phyloP scores from a whole-genome alignment of 176 grass and related monocot genomes.

The Dactylis glomerata region DNA sequence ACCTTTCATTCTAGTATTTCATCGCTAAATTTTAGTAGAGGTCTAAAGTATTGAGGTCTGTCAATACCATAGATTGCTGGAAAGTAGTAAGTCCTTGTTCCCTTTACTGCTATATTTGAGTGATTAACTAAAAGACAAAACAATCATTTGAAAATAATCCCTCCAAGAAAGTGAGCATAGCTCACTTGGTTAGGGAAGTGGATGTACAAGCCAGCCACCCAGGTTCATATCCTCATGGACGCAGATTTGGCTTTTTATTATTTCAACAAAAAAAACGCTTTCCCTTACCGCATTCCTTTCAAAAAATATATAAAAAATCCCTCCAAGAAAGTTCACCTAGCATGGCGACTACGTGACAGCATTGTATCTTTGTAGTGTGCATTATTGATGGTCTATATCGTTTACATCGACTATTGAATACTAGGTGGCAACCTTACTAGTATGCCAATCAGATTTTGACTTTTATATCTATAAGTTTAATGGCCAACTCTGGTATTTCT shows the following conservation, averaged over 20 bases:
- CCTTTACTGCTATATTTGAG: not conserved
- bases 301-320: no score
- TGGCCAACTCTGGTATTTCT: not conserved
- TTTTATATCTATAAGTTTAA: conserved; percentile 5
- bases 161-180: not conserved
- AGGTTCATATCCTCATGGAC: no score
- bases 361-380: not conserved
- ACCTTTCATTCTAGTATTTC: not conserved
- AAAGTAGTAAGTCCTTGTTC: not conserved
- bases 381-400: not conserved
- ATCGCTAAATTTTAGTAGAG: not conserved
- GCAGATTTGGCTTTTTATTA: no score
- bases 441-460: not conserved
- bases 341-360: not conserved
- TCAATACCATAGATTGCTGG: not conserved
- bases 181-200: no score
- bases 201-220: no score
- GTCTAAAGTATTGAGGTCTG: not conserved
- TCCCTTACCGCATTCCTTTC: no score
- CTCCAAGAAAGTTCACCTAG: not conserved
- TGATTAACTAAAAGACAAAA: not conserved
- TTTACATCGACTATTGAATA: not conserved
- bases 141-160: not conserved
- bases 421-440: not conserved
- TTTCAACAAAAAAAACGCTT: no score